These are phyloP conservation scores for Mucor irregularis DNA, from an alignment of 371 early-diverging fungal genomes.

Conservation along the genomic window DNA sequence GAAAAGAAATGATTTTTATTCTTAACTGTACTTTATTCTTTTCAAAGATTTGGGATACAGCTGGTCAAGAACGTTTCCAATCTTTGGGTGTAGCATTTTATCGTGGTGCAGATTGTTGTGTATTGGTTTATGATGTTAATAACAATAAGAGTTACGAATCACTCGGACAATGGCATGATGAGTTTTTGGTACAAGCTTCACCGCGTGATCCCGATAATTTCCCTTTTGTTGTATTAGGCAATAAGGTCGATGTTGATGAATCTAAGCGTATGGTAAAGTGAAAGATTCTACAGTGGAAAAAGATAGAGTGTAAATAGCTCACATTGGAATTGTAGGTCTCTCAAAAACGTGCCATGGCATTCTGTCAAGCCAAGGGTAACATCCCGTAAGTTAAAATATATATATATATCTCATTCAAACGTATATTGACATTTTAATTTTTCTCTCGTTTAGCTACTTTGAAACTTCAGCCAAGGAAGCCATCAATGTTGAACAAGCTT, in stretches of 20 bases:
- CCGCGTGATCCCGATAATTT: constrained; percentile 94
- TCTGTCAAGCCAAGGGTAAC: constrained; percentile 93
- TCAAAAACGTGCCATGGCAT: constrained; percentile 92
- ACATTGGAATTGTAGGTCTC: constrained; percentile 62
- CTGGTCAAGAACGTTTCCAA: constrained; percentile 97
- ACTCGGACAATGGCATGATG: constrained; percentile 93
- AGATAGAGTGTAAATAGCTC: background rate
- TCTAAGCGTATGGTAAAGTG: constrained; percentile 79
- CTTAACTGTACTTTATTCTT: too few relatives aligned
- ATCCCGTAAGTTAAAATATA: constrained; percentile 79
- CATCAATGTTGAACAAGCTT: constrained; percentile 95
- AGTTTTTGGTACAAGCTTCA: constrained; percentile 92
- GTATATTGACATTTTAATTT: constrained; percentile 18
- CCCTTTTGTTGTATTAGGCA: constrained; percentile 97
- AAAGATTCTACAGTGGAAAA: background rate
- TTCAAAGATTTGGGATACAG: constrained; percentile 96
- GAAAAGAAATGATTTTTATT: too few relatives aligned
- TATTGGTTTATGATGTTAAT: constrained; percentile 96
- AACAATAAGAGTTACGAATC: constrained; percentile 93
- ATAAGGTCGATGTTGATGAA: constrained; percentile 98
- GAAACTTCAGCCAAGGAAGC: constrained; percentile 96
- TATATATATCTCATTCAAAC: background rate
- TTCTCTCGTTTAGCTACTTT: constrained; percentile 23
- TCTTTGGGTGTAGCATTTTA: constrained; percentile 97
- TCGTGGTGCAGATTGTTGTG: constrained; percentile 98